These are phyloP conservation scores for Sporisorium exsertum DNA, from an alignment of 1,284 basidiomycete species.

Conservation along the genomic window DNA sequence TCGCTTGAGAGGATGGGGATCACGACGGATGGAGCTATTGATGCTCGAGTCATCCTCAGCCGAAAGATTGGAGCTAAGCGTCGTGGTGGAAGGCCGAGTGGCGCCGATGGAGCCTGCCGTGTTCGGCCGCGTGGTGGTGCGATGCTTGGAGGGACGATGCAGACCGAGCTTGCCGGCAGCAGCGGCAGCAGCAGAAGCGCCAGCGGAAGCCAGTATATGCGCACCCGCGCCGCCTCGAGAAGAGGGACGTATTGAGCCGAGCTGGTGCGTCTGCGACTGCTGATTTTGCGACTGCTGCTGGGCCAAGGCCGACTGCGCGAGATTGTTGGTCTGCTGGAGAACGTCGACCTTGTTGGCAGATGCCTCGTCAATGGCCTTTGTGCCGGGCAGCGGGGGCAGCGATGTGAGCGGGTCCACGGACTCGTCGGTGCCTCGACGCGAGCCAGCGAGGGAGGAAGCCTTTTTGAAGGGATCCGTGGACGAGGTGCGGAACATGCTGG, in stretches of 20 bases:
- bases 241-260: slow-evolving; percentile 26
- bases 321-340: slow-evolving; percentile 44
- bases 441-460: slow-evolving; percentile 29
- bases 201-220: slow-evolving; percentile 49
- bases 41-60: slow-evolving; percentile 48
- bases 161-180: slow-evolving; percentile 61
- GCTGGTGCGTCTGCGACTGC: slow-evolving; percentile 17
- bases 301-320: slow-evolving; percentile 32
- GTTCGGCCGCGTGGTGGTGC: slow-evolving; percentile 50
- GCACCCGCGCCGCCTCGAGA: slow-evolving; percentile 46
- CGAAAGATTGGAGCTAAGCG: slow-evolving; percentile 40
- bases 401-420: slow-evolving; percentile 43
- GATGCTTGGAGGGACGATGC: slow-evolving; percentile 51
- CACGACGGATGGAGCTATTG: slow-evolving; percentile 23
- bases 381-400: slow-evolving; percentile 20
- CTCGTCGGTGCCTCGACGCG: slow-evolving; percentile 49
- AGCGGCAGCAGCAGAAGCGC: slow-evolving; percentile 57
- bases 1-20: slow-evolving; percentile 34
- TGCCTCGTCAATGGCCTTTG: slow-evolving; percentile 32
- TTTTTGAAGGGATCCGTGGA: slow-evolving; percentile 42
- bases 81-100: slow-evolving; percentile 40
- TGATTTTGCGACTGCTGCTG: slow-evolving; percentile 32
- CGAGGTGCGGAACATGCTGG: slow-evolving; percentile 44
- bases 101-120: slow-evolving; percentile 57
- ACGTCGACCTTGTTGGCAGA: slow-evolving; percentile 37